Base-by-base conservation (phyloP, 2,329 filamentous ascomycete species). In the Zasmidium cellare region DNA sequence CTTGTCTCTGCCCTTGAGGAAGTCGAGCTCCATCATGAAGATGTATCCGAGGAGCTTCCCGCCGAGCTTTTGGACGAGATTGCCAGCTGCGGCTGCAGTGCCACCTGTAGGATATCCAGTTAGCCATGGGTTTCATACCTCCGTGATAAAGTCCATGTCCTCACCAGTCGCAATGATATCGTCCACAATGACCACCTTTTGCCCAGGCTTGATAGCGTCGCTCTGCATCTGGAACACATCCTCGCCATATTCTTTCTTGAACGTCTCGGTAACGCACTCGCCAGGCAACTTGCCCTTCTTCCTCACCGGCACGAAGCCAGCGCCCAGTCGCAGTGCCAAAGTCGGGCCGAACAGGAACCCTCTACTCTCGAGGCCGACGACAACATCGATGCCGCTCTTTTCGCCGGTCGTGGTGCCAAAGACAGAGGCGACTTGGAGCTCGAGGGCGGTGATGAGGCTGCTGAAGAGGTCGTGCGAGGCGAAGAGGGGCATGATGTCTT, bases 131-230 rank as follows among this genome's bases (percentile, higher is more conserved):
- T 16, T 41, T 11, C n/a, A 9, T 1, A 3, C 46, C 20, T 12
- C 9, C 16, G 18, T 22, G 16, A 18, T 38, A 11, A 28, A 18
- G 18, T n/a, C 7, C 3, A 38, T 41, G 25, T 16, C 78, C 88
- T 75, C 82, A 96, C 93, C 93, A 65, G 94, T 99, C 57, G 94
- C 94, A 79, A 99, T 97, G 72, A 99, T 96, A 75, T 99, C 94
- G 76, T 99, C 94, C 28, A 99, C 92, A 65, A 99, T 84, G 62
- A 99, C 80, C 57, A 96, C 93, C 75, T 88, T 92, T 79, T 96
- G 91, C 35, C 92, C 92, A 52, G 85, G 82, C 78, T 89, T 87
- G 70, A 99, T 87, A 46, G 88, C 88, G 75, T 89, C 92, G 66
- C 84, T 80, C 81, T 99, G 94, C 81, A 99, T 96, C 83, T 97